Conservation (phyloP, 164 flowering plant species). For the Piper betle region DNA sequence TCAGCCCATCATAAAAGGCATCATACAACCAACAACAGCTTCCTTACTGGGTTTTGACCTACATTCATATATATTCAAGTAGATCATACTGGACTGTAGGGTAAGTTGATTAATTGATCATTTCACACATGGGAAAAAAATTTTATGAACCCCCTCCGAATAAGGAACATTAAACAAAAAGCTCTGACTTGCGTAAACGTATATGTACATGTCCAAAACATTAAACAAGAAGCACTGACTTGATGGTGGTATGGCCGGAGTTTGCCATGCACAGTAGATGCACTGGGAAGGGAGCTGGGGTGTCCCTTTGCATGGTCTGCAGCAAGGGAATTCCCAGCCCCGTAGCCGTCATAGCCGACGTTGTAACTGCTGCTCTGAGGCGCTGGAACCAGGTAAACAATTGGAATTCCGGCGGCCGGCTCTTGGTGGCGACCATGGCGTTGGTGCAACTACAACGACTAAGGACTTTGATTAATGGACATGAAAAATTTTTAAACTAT, state of each 20-base stretch:
- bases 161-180: neutral
- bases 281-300: constrained; percentile 84
- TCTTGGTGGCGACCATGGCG: constrained; percentile 17
- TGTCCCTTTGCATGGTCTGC: constrained; percentile 72
- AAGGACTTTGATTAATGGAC: too few species aligned
- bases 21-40: constrained; percentile 81
- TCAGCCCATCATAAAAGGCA: constrained; percentile 46
- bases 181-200: neutral
- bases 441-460: too few species aligned
- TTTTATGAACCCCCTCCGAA: too few species aligned
- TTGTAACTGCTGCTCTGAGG: constrained; percentile 14
- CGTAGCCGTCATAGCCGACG: constrained; percentile 43
- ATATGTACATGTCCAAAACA: neutral
- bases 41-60: constrained; percentile 84
- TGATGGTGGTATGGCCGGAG: constrained; percentile 48
- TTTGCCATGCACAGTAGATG: constrained; percentile 35
- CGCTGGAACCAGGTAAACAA: constrained; percentile 6
- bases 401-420: too few species aligned
- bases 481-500: too few species aligned
- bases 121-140: too few species aligned
- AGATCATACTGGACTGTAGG: too few species aligned
- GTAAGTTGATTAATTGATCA: too few species aligned
- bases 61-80: constrained; percentile 1
- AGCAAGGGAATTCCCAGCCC: constrained; percentile 60
- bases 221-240: constrained; percentile 16